A percentile compares a stretch with the other conserved stretches of the same genome.
Evolutionary conservation across 495 filamentous ascomycete species (phyloP).

Genomic region (Cercophora newfieldiana): DNA sequence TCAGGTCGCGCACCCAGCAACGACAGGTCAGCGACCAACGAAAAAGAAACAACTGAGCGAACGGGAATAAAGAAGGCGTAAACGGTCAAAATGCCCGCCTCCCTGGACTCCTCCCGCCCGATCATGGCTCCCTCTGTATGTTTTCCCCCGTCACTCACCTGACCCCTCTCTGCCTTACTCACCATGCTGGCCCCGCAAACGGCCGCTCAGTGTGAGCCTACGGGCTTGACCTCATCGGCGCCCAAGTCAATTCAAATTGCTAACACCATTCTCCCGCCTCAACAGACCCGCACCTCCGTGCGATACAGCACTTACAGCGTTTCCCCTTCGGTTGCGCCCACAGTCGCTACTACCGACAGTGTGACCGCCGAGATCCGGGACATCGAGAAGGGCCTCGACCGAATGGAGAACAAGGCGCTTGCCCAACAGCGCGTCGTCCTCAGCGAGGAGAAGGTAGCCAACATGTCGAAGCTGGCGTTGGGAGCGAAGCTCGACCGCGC

Average conservation of each 20-base stretch:
- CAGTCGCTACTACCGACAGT: conserved; percentile 56
- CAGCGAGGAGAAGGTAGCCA: conserved; percentile 77
- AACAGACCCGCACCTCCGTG: conserved; percentile 64
- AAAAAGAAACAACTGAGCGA: neutral
- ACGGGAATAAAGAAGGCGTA: conserved; percentile 4
- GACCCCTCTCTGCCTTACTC: conserved; percentile 10
- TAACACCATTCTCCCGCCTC: conserved; percentile 9
- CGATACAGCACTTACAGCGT: conserved; percentile 81
- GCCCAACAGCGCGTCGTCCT: conserved; percentile 81
- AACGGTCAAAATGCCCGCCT: conserved; percentile 57
- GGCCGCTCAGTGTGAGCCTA: neutral
- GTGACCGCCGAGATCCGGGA: conserved; percentile 73
- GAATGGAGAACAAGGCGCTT: conserved; percentile 88
- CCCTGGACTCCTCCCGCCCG: conserved; percentile 70
- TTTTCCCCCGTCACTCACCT: conserved; percentile 15
- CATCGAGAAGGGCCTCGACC: conserved; percentile 79
- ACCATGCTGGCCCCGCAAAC: conserved; percentile 13
- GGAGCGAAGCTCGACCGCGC: conserved; percentile 94
- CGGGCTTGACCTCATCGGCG: neutral
- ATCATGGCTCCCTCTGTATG: conserved; percentile 77
- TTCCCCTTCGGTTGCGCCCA: conserved; percentile 69
- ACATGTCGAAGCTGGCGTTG: conserved; percentile 84
- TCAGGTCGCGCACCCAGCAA: neutral
- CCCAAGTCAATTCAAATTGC: neutral
- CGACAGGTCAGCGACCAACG: neutral